phyloP scores from a whole-genome alignment of 345 rosid species.

The Erysimum cheiranthoides region DNA sequence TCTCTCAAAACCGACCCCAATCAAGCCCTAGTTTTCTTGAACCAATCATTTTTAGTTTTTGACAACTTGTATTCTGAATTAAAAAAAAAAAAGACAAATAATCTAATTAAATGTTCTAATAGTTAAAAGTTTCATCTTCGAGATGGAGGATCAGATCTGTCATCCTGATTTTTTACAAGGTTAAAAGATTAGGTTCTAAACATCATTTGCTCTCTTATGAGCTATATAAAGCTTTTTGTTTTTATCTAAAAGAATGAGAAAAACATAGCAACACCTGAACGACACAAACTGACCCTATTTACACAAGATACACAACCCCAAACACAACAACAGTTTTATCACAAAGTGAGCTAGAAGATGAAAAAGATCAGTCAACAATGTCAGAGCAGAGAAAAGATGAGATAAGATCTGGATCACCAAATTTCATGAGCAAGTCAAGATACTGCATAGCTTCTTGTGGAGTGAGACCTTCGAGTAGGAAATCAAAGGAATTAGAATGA shows the following conservation, averaged over 20 bases:
- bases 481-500: constrained; percentile 58
- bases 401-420: constrained; percentile 47
- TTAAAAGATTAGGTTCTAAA: not conserved
- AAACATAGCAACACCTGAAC: constrained; percentile 22
- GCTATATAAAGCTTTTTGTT: not conserved
- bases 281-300: constrained; percentile 32
- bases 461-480: constrained; percentile 61
- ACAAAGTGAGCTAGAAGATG: not conserved
- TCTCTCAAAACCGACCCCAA: not conserved
- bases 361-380: constrained; percentile 18
- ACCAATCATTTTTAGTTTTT: not conserved
- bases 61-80: not conserved
- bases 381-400: constrained; percentile 33
- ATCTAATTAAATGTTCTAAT: not conserved
- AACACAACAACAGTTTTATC: constrained; percentile 17
- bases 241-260: not conserved
- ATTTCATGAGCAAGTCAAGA: constrained; percentile 55
- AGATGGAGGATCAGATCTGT: not conserved
- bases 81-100: no score
- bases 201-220: not conserved
- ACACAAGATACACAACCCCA: constrained; percentile 32
- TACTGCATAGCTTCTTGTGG: constrained; percentile 74
- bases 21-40: not conserved
- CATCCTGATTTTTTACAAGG: not conserved
- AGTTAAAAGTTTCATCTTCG: not conserved